Base-by-base conservation (phyloP, 2,329 filamentous ascomycete genomes). In the Hortaea werneckii region DNA sequence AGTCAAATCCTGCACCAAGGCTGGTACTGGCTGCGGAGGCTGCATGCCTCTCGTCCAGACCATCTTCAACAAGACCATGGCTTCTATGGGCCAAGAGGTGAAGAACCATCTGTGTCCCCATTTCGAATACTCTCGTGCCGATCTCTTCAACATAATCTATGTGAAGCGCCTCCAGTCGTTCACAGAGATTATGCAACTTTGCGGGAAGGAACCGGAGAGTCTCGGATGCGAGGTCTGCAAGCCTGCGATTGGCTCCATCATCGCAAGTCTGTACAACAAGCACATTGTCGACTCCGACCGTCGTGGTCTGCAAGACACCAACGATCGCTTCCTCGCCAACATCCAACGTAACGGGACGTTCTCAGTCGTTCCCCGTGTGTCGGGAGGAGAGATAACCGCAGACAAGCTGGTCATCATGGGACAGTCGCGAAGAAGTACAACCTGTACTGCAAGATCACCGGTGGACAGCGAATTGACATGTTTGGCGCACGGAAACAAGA, bases 311-410 rank as follows among this genome's bases (percentile, higher is more conserved):
- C 88, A 94, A 64, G 88, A 95, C 49, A 95, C 88, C 5, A 95
- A 95, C 62, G 89, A 95, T 64, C 76, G 82, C 39, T 95, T 85
- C 64, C 69, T 95, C 42, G 88, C 80, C 43, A 95, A 95, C 62
- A 92, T 95, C 45, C 88, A 95, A 64, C 78, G 88, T 34, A 88
- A 95, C 64, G 88, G 88, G 37, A 95, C 87, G 0, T 95, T 88
- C 66, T 90, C 85, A 1, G 87, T 95, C 8, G 77, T 95, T 0
- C 88, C 88, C 2, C 80, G 88, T 39, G 80, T 95, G 1, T 76
- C 86, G 1, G 88, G 78, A 40, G 88, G 88, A 49, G 88, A 95
- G 65, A 92, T 95, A 59, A 92, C 86, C 0, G 82, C 88, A 0
- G 85, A 92, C 41, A 88, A 86, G 63, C 76, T 95, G 43, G 83